These are phyloP conservation scores for Paraglomus occultum DNA, from an alignment of 192 early-diverging fungal genomes.

Conservation along the genomic window DNA sequence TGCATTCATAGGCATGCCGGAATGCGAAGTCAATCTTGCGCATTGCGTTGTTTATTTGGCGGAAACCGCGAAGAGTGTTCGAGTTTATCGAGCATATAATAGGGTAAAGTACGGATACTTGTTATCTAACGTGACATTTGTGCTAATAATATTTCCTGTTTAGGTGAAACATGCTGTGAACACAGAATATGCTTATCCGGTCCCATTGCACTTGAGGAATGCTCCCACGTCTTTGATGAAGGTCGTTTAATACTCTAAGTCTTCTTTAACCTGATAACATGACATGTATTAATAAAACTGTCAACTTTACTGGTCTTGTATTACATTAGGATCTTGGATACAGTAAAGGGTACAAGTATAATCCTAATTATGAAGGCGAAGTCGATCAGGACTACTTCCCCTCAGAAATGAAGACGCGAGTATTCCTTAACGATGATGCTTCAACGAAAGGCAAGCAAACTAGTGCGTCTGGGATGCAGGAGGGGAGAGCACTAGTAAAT, in stretches of 20 bases:
- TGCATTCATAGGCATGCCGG: slow-evolving; percentile 88
- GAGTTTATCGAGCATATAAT: slow-evolving; percentile 74
- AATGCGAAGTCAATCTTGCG: slow-evolving; percentile 83
- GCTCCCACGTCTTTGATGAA: slow-evolving; percentile 81
- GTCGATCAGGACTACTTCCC: slow-evolving; percentile 83
- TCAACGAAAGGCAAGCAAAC: slow-evolving; percentile 30
- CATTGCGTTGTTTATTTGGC: slow-evolving; percentile 78
- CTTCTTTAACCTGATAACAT: too few relatives aligned
- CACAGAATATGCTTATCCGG: slow-evolving; percentile 66
- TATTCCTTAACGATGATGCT: slow-evolving; percentile 54
- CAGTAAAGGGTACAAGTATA: slow-evolving; percentile 79
- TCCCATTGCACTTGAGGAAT: slow-evolving; percentile 82
- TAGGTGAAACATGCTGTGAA: slow-evolving; percentile 59
- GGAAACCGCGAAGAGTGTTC: slow-evolving; percentile 79
- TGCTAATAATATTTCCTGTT: too few relatives aligned
- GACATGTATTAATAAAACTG: background rate
- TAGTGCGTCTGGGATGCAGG: too few relatives aligned
- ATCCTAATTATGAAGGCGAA: slow-evolving; percentile 64
- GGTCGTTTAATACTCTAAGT: slow-evolving; percentile 31
- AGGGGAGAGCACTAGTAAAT: too few relatives aligned
- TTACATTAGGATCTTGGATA: slow-evolving; percentile 65
- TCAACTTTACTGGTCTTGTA: background rate
- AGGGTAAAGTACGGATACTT: slow-evolving; percentile 37
- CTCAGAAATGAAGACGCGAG: slow-evolving; percentile 52
- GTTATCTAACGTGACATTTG: too few relatives aligned